Base-by-base conservation (phyloP, 495 filamentous ascomycete genomes). In the Antarctomyces pellizariae region DNA sequence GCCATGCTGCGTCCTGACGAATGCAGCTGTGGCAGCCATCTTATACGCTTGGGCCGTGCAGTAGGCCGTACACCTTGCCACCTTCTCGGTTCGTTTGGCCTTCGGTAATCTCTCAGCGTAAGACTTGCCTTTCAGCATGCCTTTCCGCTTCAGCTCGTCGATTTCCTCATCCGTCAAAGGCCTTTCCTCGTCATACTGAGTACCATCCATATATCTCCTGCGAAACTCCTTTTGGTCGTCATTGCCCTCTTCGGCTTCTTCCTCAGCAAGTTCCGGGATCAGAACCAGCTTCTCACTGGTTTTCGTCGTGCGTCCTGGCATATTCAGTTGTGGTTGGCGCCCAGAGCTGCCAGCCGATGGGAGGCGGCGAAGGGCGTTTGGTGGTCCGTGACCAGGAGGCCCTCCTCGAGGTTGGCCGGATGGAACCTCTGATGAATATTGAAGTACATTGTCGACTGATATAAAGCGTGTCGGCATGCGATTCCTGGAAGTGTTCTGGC, bases 81-180 rank as follows among this genome's bases (percentile, higher is more conserved):
- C 50, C 49, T 84, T 86, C 45, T 92, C 77, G 7, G 79, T 66
- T 30, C 86, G 60, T 34, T 80, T 62, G 2, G 73, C 62, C 49
- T 99, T 99, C 4, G 86, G 86, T 32, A 99, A 46, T 22, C 89
- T 64, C 48, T 99, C 86, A 4, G 89, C 86, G 51, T 91, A 92
- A 36, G 74, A 89, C 58, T 91, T 93, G 22, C 78, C 78, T 32
- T 64, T 65, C 37, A 36, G 42, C 16, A 31, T 43, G 26, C 62
- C 65, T 35, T 66, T 59, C 45, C 59, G 71, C 43, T 59, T 57
- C 37, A 71, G 42, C 13, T 64, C 48, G 36, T 77, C 68, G 22
- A 60, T 37, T 40, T 92, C 83, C 31, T 83, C 73, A 34, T 90
- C 82, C 38, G 62, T 62, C 22, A 83, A 53, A 10, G 84, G 84